These are phyloP conservation scores for Bryum argenteum DNA, from an alignment of 225 moss, liverwort and hornwort genomes.

Conservation along the genomic window DNA sequence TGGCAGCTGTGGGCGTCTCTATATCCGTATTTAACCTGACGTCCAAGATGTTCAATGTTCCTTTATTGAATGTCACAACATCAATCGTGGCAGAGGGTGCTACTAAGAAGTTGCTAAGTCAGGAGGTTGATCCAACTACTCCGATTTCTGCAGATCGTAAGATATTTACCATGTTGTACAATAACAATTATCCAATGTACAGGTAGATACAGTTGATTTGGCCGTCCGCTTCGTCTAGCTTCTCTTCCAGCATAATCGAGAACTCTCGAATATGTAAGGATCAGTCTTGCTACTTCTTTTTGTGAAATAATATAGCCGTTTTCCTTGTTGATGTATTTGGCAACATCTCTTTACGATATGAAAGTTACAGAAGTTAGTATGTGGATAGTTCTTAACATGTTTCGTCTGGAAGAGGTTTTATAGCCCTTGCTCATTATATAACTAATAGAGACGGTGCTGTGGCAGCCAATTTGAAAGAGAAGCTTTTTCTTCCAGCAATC, in stretches of 20 bases:
- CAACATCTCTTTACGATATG: constrained; percentile 1
- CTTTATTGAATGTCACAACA: constrained; percentile 67
- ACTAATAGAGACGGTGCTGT: not conserved
- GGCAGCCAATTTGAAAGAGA: constrained; percentile 21
- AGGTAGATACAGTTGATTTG: constrained; percentile 8
- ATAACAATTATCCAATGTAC: not conserved
- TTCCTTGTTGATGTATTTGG: constrained; percentile 4
- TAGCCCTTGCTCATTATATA: constrained; percentile 24
- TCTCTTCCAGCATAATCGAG: not conserved
- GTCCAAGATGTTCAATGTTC: constrained; percentile 62
- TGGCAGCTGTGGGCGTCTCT: constrained; percentile 70
- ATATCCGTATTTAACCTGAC: constrained; percentile 65
- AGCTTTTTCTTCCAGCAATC: constrained; percentile 49
- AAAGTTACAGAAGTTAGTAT: constrained; percentile 10
- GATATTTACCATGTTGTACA: not conserved
- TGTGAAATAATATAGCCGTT: not conserved
- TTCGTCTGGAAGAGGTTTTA: not conserved
- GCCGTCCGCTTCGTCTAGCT: not conserved
- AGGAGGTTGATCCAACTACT: constrained; percentile 19
- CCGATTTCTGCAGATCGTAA: constrained; percentile 9
- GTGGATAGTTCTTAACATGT: not conserved
- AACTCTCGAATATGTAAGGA: constrained; percentile 5
- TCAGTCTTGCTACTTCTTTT: constrained; percentile 2
- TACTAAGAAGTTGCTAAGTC: constrained; percentile 27
- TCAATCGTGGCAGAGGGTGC: constrained; percentile 63